phyloP scores from a whole-genome alignment of 495 filamentous ascomycete genomes.

The Hamigera avellanea region DNA sequence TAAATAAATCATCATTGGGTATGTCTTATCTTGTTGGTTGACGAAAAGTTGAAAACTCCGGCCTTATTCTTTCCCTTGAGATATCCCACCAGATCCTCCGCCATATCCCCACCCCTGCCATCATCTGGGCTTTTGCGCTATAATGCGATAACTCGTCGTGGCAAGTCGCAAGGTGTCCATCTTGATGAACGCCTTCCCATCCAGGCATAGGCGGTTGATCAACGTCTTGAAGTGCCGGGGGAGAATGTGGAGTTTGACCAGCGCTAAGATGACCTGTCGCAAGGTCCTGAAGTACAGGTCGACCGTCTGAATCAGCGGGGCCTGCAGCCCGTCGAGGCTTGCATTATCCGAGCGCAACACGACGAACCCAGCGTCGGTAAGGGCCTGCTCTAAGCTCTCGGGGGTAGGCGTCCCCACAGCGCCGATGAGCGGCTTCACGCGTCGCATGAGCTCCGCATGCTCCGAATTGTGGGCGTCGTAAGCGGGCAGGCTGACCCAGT shows the following conservation, averaged over 20 bases:
- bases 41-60: too few species aligned
- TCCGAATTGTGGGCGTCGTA: slow-evolving; percentile 43
- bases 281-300: slow-evolving; percentile 49
- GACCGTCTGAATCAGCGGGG: slow-evolving; percentile 48
- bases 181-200: slow-evolving; percentile 50
- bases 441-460: slow-evolving; percentile 45
- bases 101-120: too few species aligned
- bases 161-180: slow-evolving; percentile 50
- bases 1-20: too few species aligned
- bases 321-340: slow-evolving; percentile 45
- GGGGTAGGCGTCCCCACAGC: slow-evolving; percentile 53
- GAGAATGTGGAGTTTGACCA: slow-evolving; percentile 40
- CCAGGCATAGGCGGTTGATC: slow-evolving; percentile 49
- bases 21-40: too few species aligned
- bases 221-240: slow-evolving; percentile 51
- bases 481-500: slow-evolving; percentile 47
- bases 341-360: slow-evolving; percentile 45
- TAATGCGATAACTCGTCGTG: slow-evolving; percentile 49
- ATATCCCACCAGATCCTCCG: too few species aligned
- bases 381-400: slow-evolving; percentile 36
- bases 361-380: slow-evolving; percentile 41
- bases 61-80: too few species aligned
- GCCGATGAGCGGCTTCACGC: slow-evolving; percentile 51
- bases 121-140: slow-evolving; percentile 54
- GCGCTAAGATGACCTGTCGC: slow-evolving; percentile 38